A percentile compares a stretch with the other conserved stretches of the same genome.
Evolutionary conservation across 352 stramenopile species (phyloP).

Genomic region (Globisporangium takayamanum): DNA sequence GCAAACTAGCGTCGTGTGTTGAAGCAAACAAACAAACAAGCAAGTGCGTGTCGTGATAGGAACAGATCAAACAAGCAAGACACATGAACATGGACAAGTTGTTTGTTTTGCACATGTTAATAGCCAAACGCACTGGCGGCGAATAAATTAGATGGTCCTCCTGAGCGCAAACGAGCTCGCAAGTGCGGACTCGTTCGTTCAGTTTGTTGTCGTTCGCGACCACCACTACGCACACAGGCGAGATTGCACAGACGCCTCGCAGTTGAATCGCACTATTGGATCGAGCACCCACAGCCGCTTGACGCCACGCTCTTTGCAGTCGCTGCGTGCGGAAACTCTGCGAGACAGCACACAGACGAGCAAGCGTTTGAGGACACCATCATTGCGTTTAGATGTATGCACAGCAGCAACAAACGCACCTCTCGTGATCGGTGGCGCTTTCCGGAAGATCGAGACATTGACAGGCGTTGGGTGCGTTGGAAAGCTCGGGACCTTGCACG

Average conservation of each 20-base stretch:
- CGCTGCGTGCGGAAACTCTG: constrained; percentile 14
- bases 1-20: neutral
- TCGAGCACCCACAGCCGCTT: constrained; percentile 46
- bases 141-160: constrained; percentile 6
- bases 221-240: too few species aligned
- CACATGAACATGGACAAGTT: neutral
- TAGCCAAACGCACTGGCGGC: neutral
- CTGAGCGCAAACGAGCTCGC: neutral
- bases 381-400: too few species aligned
- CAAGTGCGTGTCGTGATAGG: neutral
- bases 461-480: constrained; percentile 93
- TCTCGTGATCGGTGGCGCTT: constrained; percentile 19
- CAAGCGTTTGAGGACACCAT: neutral
- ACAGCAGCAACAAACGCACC: constrained; percentile 17
- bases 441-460: constrained; percentile 87
- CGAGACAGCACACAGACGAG: constrained; percentile 9
- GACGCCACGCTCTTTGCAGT: constrained; percentile 36
- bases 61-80: neutral
- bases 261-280: constrained; percentile 5
- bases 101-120: neutral
- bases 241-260: too few species aligned
- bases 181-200: too few species aligned
- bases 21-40: neutral
- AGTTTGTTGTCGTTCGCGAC: too few species aligned
- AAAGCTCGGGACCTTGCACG: constrained; percentile 86